Evolutionary conservation across 116 monocot genomes (phyloP), one percentile per base, ranked within the genome.

Genomic region (Zostera marina): DNA sequence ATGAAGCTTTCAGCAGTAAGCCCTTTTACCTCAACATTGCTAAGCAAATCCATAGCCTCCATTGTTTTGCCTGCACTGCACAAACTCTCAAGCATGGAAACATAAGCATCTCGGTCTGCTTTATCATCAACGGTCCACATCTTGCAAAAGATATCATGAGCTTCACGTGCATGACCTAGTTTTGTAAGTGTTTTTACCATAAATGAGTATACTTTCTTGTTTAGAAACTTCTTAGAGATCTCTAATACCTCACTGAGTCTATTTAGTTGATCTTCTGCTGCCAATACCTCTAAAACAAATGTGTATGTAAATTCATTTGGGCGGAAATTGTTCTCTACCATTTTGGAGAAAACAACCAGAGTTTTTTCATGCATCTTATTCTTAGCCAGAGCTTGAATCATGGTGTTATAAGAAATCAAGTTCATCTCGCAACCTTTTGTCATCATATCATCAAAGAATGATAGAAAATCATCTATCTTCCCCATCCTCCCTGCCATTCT

Each of bases 281-380:
- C 75, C 40, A 96, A 66, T 60, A 63, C 73, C 71, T 88, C 71
- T 46, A 89, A 59, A 45, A 88, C 49, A 63, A 78, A 71, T 47
- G 70, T 80, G 60, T 78, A 89, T 44, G 96, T 96, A 58, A 96
- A 96, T 56, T 77, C 82, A 69, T 96, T 96, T 9, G 96, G 96
- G 11, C 68, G 71, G 59, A 79, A 85, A 47, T 80, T 74, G 72
- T 59, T 82, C 24, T 82, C 77, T 56, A 96, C 70, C 85, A 96
- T 96, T 66, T 85, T 89, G 41, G 71, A 72, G 70, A 96, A 89
- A 64, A 96, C 39, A 60, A 78, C 63, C 32, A 96, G 47, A 14
- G 68, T 56, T 68, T 85, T 82, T 44, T 85, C 89, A 3, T 78
- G 82, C 80, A 82, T 78, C 25, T 42, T 61, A 41, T 87, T 87